Conservation (phyloP, 345 rosid species). For the Salix caprea region DNA sequence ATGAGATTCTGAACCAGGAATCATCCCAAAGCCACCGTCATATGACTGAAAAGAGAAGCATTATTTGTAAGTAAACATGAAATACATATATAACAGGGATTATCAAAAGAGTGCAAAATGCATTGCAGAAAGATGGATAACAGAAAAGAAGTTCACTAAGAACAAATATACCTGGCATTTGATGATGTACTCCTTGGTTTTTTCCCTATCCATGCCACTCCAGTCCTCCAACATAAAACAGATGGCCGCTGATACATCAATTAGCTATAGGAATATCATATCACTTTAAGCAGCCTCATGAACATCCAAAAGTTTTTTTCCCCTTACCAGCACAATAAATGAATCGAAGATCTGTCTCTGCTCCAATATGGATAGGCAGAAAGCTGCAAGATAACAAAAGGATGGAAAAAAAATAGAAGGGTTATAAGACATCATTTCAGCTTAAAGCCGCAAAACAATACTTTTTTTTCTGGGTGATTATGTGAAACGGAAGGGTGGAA, state of each 20-base stretch:
- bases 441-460: background rate
- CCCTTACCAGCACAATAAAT: slow-evolving; percentile 89
- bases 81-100: background rate
- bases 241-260: slow-evolving; percentile 70
- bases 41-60: slow-evolving; percentile 59
- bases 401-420: background rate
- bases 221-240: slow-evolving; percentile 72
- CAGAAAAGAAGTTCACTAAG: background rate
- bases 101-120: slow-evolving; percentile 9
- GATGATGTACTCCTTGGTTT: slow-evolving; percentile 64
- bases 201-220: slow-evolving; percentile 85
- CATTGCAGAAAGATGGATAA: background rate
- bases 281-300: background rate
- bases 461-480: background rate
- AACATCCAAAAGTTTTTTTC: slow-evolving; percentile 7
- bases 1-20: slow-evolving; percentile 91
- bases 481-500: background rate
- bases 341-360: slow-evolving; percentile 85
- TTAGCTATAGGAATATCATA: slow-evolving; percentile 23
- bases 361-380: slow-evolving; percentile 80
- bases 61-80: slow-evolving; percentile 14
- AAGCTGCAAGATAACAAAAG: slow-evolving; percentile 44
- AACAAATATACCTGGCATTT: slow-evolving; percentile 63
- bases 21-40: slow-evolving; percentile 96
- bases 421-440: background rate